A percentile compares a stretch with the other conserved stretches of the same genome.
phyloP scores from a whole-genome alignment of 768 basidiomycete genomes.

The Leucogyrophana mollusca region DNA sequence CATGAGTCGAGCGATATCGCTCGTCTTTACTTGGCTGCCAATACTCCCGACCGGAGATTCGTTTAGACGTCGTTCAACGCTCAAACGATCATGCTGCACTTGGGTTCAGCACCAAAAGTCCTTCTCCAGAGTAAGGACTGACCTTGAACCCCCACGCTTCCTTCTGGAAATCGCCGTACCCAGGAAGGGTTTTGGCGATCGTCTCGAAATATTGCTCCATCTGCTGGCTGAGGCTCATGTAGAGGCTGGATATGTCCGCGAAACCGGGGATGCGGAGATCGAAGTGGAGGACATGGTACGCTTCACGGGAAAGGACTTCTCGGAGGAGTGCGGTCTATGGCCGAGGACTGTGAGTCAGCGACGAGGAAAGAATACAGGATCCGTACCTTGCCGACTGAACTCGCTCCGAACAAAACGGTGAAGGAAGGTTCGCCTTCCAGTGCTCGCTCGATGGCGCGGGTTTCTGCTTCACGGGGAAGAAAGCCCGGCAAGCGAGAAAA shows the following conservation, averaged over 20 bases:
- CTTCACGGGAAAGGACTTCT: conserved; percentile 66
- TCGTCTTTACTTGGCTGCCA: conserved; percentile 60
- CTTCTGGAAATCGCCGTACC: conserved; percentile 70
- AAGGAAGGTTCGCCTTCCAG: conserved; percentile 73
- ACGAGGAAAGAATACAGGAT: conserved; percentile 2
- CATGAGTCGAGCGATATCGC: conserved; percentile 81
- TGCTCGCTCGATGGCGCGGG: conserved; percentile 60
- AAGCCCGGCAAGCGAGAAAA: conserved; percentile 77
- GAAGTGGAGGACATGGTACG: conserved; percentile 80
- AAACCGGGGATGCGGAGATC: conserved; percentile 84
- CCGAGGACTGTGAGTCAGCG: not conserved
- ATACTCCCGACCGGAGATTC: conserved; percentile 42
- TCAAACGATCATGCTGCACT: conserved; percentile 70
- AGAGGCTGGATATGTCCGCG: conserved; percentile 76
- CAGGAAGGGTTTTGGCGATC: conserved; percentile 54
- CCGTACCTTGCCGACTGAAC: conserved; percentile 75
- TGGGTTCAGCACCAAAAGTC: conserved; percentile 4
- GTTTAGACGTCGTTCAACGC: conserved; percentile 60
- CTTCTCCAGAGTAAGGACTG: not conserved
- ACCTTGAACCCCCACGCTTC: conserved; percentile 84
- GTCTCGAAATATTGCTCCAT: conserved; percentile 80
- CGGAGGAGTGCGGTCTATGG: conserved; percentile 72
- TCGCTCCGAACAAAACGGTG: conserved; percentile 78
- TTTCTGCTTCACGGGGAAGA: conserved; percentile 66
- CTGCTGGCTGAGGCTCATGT: conserved; percentile 72